These are phyloP conservation scores for Monilinia polystroma DNA, from an alignment of 2,329 filamentous ascomycete species.

Conservation along the genomic window DNA sequence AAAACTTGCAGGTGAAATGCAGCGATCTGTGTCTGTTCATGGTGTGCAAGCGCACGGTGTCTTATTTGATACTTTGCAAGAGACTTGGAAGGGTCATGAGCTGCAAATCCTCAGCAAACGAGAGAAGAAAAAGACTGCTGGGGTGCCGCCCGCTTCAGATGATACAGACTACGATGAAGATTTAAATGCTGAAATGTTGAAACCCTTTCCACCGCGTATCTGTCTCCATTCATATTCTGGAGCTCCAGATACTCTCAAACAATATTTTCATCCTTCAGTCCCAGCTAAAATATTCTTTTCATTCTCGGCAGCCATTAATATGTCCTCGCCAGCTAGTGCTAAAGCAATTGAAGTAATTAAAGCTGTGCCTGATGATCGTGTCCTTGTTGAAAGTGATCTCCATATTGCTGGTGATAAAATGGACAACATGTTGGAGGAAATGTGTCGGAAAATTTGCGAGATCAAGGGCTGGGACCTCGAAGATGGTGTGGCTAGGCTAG, in stretches of 20 bases:
- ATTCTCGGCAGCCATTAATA: slow-evolving; percentile 82
- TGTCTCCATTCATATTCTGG: slow-evolving; percentile 95
- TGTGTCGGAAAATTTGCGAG: slow-evolving; percentile 72
- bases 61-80: slow-evolving; percentile 62
- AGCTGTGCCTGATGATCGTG: slow-evolving; percentile 70
- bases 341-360: slow-evolving; percentile 60
- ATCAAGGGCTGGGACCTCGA: slow-evolving; percentile 76
- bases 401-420: slow-evolving; percentile 78
- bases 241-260: slow-evolving; percentile 68
- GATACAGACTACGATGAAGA: slow-evolving; percentile 42
- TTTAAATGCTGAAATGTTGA: slow-evolving; percentile 42
- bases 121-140: slow-evolving; percentile 53
- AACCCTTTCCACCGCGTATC: slow-evolving; percentile 79
- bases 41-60: slow-evolving; percentile 58
- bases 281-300: slow-evolving; percentile 83
- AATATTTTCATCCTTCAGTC: slow-evolving; percentile 71
- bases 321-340: slow-evolving; percentile 53
- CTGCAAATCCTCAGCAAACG: slow-evolving; percentile 58
- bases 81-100: slow-evolving; percentile 71
- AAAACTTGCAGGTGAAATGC: slow-evolving; percentile 65
- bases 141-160: slow-evolving; percentile 39
- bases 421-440: slow-evolving; percentile 73
- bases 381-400: slow-evolving; percentile 88
- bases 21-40: slow-evolving; percentile 76
- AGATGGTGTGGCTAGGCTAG: slow-evolving; percentile 66